Evolutionary conservation across 192 early-diverging fungal species (phyloP).

Genomic region (Podila verticillata): DNA sequence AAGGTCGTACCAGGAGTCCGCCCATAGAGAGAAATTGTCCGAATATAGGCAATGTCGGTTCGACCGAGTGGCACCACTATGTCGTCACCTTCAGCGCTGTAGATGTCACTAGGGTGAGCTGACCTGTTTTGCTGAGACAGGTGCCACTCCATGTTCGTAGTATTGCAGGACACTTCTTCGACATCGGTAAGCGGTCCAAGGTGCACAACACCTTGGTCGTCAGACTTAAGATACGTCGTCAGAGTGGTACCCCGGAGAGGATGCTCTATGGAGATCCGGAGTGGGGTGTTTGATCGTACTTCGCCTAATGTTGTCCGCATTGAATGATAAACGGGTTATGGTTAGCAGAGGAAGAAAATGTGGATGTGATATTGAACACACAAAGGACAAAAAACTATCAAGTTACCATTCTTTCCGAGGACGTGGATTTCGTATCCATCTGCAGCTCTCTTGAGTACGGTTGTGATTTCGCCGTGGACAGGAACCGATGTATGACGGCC

Average conservation of each 20-base stretch:
- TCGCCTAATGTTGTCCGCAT: constrained; percentile 37
- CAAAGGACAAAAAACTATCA: not conserved
- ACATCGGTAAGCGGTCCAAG: constrained; percentile 41
- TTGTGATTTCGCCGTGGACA: constrained; percentile 35
- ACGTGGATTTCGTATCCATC: constrained; percentile 41
- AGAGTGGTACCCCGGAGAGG: constrained; percentile 2
- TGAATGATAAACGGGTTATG: too few species aligned
- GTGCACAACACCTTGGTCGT: constrained; percentile 47
- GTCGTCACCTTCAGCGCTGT: constrained; percentile 13
- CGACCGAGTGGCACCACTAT: constrained; percentile 21
- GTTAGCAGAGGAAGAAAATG: too few species aligned
- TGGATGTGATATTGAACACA: too few species aligned
- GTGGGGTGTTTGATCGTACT: constrained; percentile 12
- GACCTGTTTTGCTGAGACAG: not conserved
- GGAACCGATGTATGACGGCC: constrained; percentile 13
- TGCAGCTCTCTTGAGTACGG: constrained; percentile 13
- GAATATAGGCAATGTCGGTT: constrained; percentile 2
- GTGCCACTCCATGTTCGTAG: not conserved
- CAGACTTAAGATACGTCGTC: constrained; percentile 26
- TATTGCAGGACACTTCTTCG: not conserved
- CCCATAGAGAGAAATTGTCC: constrained; percentile 18
- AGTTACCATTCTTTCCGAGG: constrained; percentile 52
- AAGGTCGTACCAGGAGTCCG: not conserved
- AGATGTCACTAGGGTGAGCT: constrained; percentile 13
- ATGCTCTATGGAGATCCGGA: constrained; percentile 42